These are phyloP conservation scores for Coemansia sp. DNA, from an alignment of 192 early-diverging fungal genomes.

Conservation along the genomic window DNA sequence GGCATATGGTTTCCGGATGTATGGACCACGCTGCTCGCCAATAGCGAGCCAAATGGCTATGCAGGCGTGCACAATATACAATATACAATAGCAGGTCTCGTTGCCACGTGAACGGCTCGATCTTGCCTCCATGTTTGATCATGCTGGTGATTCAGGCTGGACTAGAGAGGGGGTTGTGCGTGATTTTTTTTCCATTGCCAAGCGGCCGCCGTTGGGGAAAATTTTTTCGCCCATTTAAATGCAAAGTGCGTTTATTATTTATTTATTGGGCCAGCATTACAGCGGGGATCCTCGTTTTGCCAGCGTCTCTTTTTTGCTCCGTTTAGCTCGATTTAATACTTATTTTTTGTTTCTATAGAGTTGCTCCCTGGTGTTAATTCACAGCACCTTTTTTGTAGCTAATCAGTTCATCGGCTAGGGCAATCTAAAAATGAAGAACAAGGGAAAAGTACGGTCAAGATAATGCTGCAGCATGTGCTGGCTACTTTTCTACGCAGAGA, in stretches of 20 bases:
- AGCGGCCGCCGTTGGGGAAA: conserved; percentile 6
- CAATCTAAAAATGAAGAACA: conserved; percentile 77
- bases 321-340: not conserved
- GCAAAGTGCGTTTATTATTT: not conserved
- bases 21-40: no score
- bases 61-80: no score
- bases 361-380: conserved; percentile 4
- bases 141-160: no score
- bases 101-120: no score
- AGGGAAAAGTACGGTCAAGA: conserved; percentile 79
- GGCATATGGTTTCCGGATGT: no score
- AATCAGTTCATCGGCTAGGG: not conserved
- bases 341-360: not conserved
- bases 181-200: not conserved
- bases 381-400: not conserved
- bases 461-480: no score
- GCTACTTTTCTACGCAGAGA: not conserved
- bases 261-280: not conserved
- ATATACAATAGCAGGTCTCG: no score
- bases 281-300: not conserved
- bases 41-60: no score
- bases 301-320: conserved; percentile 2
- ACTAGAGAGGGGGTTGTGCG: no score
- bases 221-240: no score
- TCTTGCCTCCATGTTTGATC: no score